Evolutionary conservation across 805 yeast genomes (phyloP).

Genomic region (Wickerhamia fluorescens): DNA sequence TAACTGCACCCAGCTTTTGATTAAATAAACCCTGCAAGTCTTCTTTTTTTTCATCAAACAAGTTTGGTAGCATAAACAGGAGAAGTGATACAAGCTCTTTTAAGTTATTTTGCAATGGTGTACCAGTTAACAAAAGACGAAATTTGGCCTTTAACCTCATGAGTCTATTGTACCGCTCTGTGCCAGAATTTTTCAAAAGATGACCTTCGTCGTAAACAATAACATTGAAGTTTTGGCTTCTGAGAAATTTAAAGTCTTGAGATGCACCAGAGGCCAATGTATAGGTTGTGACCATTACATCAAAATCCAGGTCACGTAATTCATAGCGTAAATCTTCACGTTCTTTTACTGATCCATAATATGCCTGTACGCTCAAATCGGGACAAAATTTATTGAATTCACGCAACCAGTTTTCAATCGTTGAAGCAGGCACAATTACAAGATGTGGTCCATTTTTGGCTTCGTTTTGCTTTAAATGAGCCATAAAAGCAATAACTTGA

Average conservation of each 20-base stretch:
- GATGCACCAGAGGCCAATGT: constrained; percentile 84
- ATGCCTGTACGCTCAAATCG: constrained; percentile 72
- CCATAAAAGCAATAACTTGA: constrained; percentile 89
- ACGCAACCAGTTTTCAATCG: constrained; percentile 95
- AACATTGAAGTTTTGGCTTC: constrained; percentile 69
- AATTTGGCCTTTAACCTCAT: constrained; percentile 82
- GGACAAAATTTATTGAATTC: constrained; percentile 92
- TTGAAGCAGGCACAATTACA: constrained; percentile 93
- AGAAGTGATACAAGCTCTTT: constrained; percentile 84
- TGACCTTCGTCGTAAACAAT: constrained; percentile 98
- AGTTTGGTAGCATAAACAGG: constrained; percentile 81
- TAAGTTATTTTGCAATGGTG: constrained; percentile 92
- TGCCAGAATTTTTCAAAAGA: constrained; percentile 81
- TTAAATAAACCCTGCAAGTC: constrained; percentile 78
- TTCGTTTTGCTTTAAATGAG: constrained; percentile 69
- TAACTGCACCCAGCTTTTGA: constrained; percentile 73
- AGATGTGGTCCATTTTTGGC: constrained; percentile 68
- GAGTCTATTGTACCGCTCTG: constrained; percentile 81
- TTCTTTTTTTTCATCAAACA: constrained; percentile 75
- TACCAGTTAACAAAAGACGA: constrained; percentile 86
- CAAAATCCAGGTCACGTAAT: constrained; percentile 53
- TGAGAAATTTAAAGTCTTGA: constrained; percentile 72
- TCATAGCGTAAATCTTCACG: constrained; percentile 78
- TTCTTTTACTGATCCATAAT: constrained; percentile 82
- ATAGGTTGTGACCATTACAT: constrained; percentile 92